phyloP scores from a whole-genome alignment of 2,329 filamentous ascomycete genomes.

The Colletotrichum sp. region DNA sequence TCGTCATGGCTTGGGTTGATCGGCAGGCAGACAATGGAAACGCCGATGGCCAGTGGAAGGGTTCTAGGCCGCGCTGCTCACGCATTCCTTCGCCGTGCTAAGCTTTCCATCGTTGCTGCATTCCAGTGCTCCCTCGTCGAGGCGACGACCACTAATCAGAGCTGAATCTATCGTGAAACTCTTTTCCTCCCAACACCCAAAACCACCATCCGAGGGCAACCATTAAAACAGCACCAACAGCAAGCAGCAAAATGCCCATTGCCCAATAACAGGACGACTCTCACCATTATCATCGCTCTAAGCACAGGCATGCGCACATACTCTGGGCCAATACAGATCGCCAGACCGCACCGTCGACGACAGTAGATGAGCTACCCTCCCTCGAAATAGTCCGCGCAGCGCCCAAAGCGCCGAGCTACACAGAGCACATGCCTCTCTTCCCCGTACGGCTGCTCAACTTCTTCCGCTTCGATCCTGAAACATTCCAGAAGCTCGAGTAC shows the following conservation, averaged over 20 bases:
- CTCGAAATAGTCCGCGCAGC: neutral
- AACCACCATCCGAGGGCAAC: neutral
- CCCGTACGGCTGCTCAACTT: neutral
- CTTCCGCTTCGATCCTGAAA: constrained; percentile 2
- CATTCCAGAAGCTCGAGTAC: constrained; percentile 13
- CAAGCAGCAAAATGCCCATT: neutral
- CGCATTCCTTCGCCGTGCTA: neutral
- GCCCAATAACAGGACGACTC: neutral
- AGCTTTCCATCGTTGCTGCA: neutral
- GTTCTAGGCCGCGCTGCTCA: neutral
- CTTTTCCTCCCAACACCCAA: neutral
- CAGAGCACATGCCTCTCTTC: neutral
- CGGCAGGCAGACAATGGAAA: neutral
- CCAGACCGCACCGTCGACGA: neutral
- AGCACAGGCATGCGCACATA: neutral
- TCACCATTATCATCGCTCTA: neutral
- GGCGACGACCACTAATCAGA: neutral
- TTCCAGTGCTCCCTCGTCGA: neutral
- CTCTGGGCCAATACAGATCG: neutral
- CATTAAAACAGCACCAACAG: neutral
- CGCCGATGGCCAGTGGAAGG: neutral
- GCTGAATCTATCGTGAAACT: constrained; percentile 16
- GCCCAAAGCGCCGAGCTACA: constrained; percentile 14
- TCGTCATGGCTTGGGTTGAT: neutral
- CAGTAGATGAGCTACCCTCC: neutral